These are phyloP conservation scores for Aspergillaceae sp. DNA, from an alignment of 2,329 filamentous ascomycete species.

Conservation along the genomic window DNA sequence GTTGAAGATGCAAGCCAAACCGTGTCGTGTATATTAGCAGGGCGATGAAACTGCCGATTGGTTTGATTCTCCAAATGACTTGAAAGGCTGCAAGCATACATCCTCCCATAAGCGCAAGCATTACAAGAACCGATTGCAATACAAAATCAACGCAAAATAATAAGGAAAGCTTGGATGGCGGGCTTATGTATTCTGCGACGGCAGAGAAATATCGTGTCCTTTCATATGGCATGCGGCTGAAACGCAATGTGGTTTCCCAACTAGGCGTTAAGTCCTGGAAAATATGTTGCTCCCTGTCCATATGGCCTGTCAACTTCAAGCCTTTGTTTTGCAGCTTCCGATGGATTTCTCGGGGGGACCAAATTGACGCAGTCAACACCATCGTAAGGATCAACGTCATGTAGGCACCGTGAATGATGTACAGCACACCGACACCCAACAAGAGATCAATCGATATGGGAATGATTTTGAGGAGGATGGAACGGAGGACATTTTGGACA, in stretches of 20 bases:
- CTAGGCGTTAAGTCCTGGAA: slow-evolving; percentile 52
- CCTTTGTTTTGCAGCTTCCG: slow-evolving; percentile 32
- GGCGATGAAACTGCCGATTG: slow-evolving; percentile 56
- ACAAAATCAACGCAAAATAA: slow-evolving; percentile 29
- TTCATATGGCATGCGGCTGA: slow-evolving; percentile 51
- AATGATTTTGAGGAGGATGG: slow-evolving; percentile 50
- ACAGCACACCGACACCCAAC: slow-evolving; percentile 54
- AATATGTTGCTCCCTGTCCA: slow-evolving; percentile 43
- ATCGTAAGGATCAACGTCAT: slow-evolving; percentile 45
- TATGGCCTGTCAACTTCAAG: slow-evolving; percentile 31
- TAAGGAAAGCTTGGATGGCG: slow-evolving; percentile 27
- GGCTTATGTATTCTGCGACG: slow-evolving; percentile 30
- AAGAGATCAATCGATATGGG: slow-evolving; percentile 56
- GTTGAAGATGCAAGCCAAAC: slow-evolving; percentile 41
- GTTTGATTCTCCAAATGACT: slow-evolving; percentile 41
- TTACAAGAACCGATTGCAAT: slow-evolving; percentile 40
- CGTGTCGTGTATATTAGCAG: slow-evolving; percentile 57
- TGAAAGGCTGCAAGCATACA: slow-evolving; percentile 47
- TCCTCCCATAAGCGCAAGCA: slow-evolving; percentile 41
- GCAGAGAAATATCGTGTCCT: slow-evolving; percentile 39
- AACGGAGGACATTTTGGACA: slow-evolving; percentile 52
- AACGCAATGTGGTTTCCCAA: slow-evolving; percentile 52
- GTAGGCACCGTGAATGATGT: slow-evolving; percentile 54
- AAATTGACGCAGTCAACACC: slow-evolving; percentile 45
- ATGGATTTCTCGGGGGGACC: slow-evolving; percentile 36